Evolutionary conservation across 345 rosid species (phyloP).

Genomic region (Eucalyptus polybractea): DNA sequence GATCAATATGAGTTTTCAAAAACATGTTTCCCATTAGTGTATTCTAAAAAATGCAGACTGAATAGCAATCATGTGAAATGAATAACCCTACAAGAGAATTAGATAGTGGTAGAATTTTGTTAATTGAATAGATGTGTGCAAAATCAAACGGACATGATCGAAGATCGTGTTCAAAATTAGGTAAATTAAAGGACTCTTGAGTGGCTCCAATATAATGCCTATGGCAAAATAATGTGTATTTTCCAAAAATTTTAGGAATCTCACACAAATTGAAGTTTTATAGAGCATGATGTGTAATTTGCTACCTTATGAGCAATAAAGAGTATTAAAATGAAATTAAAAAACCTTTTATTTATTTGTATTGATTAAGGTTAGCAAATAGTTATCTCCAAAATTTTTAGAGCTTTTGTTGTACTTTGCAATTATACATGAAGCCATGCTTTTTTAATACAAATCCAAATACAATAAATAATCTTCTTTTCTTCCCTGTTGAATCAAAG

Average conservation of each 20-base stretch:
- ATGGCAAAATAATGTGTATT: background rate
- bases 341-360: too few relatives aligned
- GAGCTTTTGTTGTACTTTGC: accelerated
- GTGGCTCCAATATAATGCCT: background rate
- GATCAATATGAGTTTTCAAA: background rate
- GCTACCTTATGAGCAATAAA: too few relatives aligned
- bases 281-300: too few relatives aligned
- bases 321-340: too few relatives aligned
- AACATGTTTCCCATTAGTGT: background rate
- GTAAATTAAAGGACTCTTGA: background rate
- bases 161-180: background rate
- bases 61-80: background rate
- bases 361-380: background rate
- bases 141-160: background rate
- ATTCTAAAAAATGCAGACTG: background rate
- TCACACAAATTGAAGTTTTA: background rate
- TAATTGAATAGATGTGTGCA: background rate
- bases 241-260: background rate
- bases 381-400: background rate
- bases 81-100: background rate
- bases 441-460: background rate
- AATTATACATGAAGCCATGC: background rate
- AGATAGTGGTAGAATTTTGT: background rate
- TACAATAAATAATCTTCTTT: too few relatives aligned
- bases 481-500: too few relatives aligned